These are phyloP conservation scores for Claviceps maximensis DNA, from an alignment of 2,329 filamentous ascomycete species.

Conservation along the genomic window DNA sequence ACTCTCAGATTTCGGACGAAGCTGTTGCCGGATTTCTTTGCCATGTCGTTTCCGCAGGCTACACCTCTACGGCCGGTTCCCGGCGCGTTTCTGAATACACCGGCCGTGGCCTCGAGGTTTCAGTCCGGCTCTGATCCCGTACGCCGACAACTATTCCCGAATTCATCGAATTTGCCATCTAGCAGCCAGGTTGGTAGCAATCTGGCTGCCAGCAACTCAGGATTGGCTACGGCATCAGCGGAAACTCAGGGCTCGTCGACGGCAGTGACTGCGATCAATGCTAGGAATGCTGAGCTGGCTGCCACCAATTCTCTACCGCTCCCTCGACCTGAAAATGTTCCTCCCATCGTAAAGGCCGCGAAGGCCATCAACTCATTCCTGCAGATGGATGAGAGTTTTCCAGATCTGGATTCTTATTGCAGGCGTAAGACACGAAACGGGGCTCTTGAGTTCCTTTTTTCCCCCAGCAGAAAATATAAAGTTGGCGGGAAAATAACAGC, in stretches of 20 bases:
- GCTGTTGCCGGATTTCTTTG: constrained; percentile 9
- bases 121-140: constrained; percentile 31
- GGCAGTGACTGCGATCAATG: constrained; percentile 14
- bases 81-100: constrained; percentile 65
- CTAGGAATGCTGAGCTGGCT: constrained; percentile 16
- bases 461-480: too few species aligned
- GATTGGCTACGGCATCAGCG: neutral
- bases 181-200: constrained; percentile 4
- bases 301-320: constrained; percentile 26
- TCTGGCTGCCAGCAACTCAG: constrained; percentile 8
- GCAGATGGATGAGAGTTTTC: constrained; percentile 64
- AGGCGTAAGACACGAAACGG: constrained; percentile 49
- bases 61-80: constrained; percentile 63
- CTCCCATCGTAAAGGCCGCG: constrained; percentile 67
- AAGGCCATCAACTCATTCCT: constrained; percentile 71
- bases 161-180: constrained; percentile 15
- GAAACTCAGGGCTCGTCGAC: constrained; percentile 3
- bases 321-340: constrained; percentile 35
- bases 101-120: constrained; percentile 43
- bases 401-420: constrained; percentile 80
- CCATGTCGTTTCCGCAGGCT: constrained; percentile 41
- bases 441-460: neutral
- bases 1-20: neutral
- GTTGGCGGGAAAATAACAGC: neutral
- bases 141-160: constrained; percentile 37